phyloP scores from a whole-genome alignment of 352 stramenopile species.

The Globisporangium nodosum region DNA sequence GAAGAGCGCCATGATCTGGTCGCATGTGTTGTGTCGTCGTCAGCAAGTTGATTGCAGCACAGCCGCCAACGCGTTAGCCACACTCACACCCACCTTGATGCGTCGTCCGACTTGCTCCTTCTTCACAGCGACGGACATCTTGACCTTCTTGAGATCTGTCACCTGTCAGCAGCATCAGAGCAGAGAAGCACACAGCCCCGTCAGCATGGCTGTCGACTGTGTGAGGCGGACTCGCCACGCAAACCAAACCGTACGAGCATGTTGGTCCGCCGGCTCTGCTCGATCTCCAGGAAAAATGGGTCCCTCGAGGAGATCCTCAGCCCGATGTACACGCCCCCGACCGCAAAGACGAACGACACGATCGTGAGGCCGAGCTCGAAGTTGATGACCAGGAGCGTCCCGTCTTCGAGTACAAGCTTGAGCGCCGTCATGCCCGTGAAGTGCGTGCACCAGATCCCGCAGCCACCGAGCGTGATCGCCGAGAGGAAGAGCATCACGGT shows the following conservation, averaged over 20 bases:
- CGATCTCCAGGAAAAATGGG: slow-evolving; percentile 53
- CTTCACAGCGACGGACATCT: slow-evolving; percentile 14
- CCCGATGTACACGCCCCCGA: slow-evolving; percentile 45
- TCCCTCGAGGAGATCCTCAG: slow-evolving; percentile 49
- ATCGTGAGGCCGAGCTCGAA: slow-evolving; percentile 54
- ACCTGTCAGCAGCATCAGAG: background rate
- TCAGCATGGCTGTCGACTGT: no score
- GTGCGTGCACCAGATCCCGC: slow-evolving; percentile 64
- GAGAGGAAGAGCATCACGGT: slow-evolving; percentile 30
- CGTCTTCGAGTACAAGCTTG: slow-evolving; percentile 25
- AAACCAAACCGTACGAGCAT: slow-evolving; percentile 2
- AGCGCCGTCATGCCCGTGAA: slow-evolving; percentile 64
- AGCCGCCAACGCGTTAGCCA: no score
- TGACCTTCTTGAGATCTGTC: slow-evolving; percentile 11
- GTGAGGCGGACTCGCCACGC: no score
- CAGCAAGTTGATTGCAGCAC: background rate
- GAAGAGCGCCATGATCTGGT: slow-evolving; percentile 42
- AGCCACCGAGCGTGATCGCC: slow-evolving; percentile 39
- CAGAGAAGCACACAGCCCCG: no score
- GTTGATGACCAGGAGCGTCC: slow-evolving; percentile 29
- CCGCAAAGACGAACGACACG: slow-evolving; percentile 48
- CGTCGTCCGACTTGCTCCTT: slow-evolving; percentile 8
- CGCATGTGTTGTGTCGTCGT: background rate
- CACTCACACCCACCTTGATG: slow-evolving; percentile 11
- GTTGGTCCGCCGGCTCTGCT: slow-evolving; percentile 35